Evolutionary conservation across 2,329 filamentous ascomycete genomes (phyloP).

Genomic region (Cladosporium velox): DNA sequence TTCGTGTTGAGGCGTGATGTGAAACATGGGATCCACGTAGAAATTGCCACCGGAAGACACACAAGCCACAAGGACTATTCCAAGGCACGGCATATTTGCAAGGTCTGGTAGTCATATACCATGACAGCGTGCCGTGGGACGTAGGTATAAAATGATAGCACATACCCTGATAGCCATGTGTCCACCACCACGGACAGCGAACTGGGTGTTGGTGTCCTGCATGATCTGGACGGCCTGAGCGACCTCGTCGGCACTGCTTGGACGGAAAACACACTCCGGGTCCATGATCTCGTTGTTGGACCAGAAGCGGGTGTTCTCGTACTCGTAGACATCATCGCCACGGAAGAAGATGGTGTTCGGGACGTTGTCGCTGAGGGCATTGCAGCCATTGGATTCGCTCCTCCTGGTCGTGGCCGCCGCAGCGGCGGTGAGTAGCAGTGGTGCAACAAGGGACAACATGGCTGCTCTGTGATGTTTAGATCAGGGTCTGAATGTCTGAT

Average conservation of each 20-base stretch:
- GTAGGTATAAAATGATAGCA: background rate
- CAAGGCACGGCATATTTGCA: background rate
- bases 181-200: slow-evolving; percentile 16
- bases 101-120: background rate
- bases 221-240: slow-evolving; percentile 20
- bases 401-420: slow-evolving; percentile 8
- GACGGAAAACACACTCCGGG: slow-evolving; percentile 18
- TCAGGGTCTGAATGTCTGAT: background rate
- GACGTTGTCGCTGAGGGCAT: slow-evolving; percentile 10
- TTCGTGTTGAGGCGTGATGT: background rate
- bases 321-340: slow-evolving; percentile 18
- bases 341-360: slow-evolving; percentile 21
- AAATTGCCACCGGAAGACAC: background rate
- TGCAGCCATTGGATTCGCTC: slow-evolving; percentile 16
- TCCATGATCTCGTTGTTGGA: slow-evolving; percentile 20
- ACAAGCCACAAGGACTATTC: background rate
- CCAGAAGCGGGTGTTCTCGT: slow-evolving; percentile 17
- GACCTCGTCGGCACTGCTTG: slow-evolving; percentile 17
- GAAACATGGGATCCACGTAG: background rate
- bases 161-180: slow-evolving; percentile 20
- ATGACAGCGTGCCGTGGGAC: background rate
- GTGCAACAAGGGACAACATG: slow-evolving; percentile 16
- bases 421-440: slow-evolving; percentile 10
- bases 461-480: slow-evolving; percentile 1
- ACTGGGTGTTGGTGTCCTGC: slow-evolving; percentile 18